phyloP scores from a whole-genome alignment of 1,284 basidiomycete genomes.

The Athelia psychrophila region DNA sequence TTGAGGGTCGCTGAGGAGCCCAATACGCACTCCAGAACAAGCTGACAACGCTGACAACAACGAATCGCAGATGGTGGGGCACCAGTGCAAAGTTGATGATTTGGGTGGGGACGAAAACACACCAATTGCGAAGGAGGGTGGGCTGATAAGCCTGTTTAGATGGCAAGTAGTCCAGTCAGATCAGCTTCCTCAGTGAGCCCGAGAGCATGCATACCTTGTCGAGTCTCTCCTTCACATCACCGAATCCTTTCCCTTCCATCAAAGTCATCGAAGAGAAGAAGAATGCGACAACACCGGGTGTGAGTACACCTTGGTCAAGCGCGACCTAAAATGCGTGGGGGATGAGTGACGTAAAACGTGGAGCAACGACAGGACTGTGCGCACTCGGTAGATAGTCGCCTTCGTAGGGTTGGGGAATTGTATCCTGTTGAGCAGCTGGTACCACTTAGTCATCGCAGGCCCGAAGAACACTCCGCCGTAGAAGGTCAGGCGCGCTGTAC shows the following conservation, averaged over 20 bases:
- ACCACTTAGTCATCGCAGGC: conserved; percentile 74
- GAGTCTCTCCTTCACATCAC: conserved; percentile 55
- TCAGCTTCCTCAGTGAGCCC: too few relatives aligned
- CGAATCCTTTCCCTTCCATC: conserved; percentile 62
- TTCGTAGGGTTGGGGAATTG: conserved; percentile 56
- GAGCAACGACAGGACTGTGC: conserved; percentile 15
- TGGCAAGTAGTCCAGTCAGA: not conserved
- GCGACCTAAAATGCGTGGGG: conserved; percentile 51
- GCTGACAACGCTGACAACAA: conserved; percentile 75
- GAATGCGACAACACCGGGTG: conserved; percentile 61
- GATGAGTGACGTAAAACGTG: conserved; percentile 1
- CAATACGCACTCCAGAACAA: conserved; percentile 88
- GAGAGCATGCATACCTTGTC: conserved; percentile 41
- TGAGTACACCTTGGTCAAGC: conserved; percentile 71
- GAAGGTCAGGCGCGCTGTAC: conserved; percentile 70
- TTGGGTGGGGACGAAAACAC: conserved; percentile 72
- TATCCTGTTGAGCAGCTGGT: conserved; percentile 58
- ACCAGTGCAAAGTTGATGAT: conserved; percentile 80
- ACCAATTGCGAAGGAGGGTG: conserved; percentile 76
- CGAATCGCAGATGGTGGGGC: conserved; percentile 78
- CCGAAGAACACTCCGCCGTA: conserved; percentile 76
- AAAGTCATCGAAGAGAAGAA: conserved; percentile 77
- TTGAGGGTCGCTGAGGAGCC: too few relatives aligned
- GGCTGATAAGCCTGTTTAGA: conserved; percentile 56
- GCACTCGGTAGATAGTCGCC: conserved; percentile 58